These are phyloP conservation scores for Diplodia sapinea DNA, from an alignment of 2,329 filamentous ascomycete species.

Conservation along the genomic window DNA sequence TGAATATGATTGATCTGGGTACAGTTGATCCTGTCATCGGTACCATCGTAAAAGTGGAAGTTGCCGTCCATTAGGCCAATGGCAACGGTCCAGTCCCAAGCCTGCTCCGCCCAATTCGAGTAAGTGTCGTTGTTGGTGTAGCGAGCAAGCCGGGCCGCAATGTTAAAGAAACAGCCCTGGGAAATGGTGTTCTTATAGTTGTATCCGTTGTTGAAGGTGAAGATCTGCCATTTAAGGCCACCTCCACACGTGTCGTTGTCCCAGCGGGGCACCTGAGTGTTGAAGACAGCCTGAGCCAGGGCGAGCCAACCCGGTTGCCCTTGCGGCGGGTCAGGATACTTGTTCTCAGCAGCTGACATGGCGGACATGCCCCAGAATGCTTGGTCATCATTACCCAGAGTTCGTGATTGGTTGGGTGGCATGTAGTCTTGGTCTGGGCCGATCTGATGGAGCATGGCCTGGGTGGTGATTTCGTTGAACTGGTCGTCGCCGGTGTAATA, in stretches of 20 bases:
- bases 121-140: slow-evolving; percentile 84
- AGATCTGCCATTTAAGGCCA: slow-evolving; percentile 86
- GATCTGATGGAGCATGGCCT: slow-evolving; percentile 74
- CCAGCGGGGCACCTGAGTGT: slow-evolving; percentile 76
- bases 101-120: slow-evolving; percentile 72
- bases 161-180: slow-evolving; percentile 64
- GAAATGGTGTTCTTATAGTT: slow-evolving; percentile 65
- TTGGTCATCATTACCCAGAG: slow-evolving; percentile 65
- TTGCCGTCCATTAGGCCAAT: slow-evolving; percentile 60
- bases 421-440: slow-evolving; percentile 77
- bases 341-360: slow-evolving; percentile 63
- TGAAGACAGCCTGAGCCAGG: slow-evolving; percentile 79
- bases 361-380: slow-evolving; percentile 65
- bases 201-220: slow-evolving; percentile 74
- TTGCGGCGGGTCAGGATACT: slow-evolving; percentile 50
- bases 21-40: slow-evolving; percentile 53
- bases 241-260: slow-evolving; percentile 70
- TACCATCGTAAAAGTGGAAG: slow-evolving; percentile 56
- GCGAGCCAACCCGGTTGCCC: slow-evolving; percentile 72
- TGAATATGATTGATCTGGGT: slow-evolving; percentile 51
- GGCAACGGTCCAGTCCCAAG: slow-evolving; percentile 61
- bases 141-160: slow-evolving; percentile 71
- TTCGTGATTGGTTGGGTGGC: slow-evolving; percentile 39
- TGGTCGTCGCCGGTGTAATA: slow-evolving; percentile 50
- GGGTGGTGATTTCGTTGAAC: slow-evolving; percentile 47